Conservation (phyloP, 2,329 filamentous ascomycete genomes). For the Venturiaceae sp. region DNA sequence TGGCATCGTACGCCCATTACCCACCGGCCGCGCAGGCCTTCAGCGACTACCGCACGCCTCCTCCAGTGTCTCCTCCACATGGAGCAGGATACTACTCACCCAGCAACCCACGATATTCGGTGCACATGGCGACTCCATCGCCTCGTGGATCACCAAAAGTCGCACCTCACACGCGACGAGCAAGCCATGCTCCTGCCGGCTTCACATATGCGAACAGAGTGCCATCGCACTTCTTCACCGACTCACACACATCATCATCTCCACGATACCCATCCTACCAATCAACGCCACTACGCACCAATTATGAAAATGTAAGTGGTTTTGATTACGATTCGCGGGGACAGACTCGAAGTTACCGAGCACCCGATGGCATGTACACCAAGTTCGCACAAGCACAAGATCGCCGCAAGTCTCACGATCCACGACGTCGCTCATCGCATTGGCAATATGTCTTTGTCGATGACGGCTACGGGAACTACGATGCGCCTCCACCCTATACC, state of each 20-base stretch:
- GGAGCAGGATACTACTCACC: slow-evolving; percentile 30
- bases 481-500: slow-evolving; percentile 38
- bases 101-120: slow-evolving; percentile 42
- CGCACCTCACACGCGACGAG: slow-evolving; percentile 41
- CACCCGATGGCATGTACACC: slow-evolving; percentile 18
- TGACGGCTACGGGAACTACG: slow-evolving; percentile 37
- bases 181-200: slow-evolving; percentile 39
- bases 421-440: slow-evolving; percentile 40
- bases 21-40: slow-evolving; percentile 1
- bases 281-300: slow-evolving; percentile 20
- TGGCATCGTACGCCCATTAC: slow-evolving; percentile 6
- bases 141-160: slow-evolving; percentile 29
- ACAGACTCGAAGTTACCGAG: slow-evolving; percentile 23
- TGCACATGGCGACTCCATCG: slow-evolving; percentile 36
- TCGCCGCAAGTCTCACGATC: slow-evolving; percentile 12
- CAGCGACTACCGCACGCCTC: slow-evolving; percentile 35
- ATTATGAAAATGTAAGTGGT: slow-evolving; percentile 57
- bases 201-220: slow-evolving; percentile 33
- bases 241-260: slow-evolving; percentile 27
- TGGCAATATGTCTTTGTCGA: slow-evolving; percentile 46
- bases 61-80: slow-evolving; percentile 40
- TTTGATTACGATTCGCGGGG: slow-evolving; percentile 27
- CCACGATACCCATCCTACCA: slow-evolving; percentile 23
- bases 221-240: slow-evolving; percentile 21
- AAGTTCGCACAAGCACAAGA: slow-evolving; percentile 12